Evolutionary conservation across 345 rosid genomes (phyloP).

Genomic region (Tarenaya hassleriana): DNA sequence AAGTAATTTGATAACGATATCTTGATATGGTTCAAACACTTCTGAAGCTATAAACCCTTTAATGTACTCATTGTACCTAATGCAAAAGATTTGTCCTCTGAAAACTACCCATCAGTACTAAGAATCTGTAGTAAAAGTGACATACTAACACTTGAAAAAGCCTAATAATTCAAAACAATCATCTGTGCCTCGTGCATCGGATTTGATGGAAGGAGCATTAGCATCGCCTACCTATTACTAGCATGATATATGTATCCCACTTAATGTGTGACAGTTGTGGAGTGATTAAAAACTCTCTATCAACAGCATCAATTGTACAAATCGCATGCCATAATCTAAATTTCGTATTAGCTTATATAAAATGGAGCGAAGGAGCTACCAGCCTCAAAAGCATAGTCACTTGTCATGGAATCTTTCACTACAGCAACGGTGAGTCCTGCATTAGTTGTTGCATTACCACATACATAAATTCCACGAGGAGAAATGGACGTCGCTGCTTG

Average conservation of each 20-base stretch:
- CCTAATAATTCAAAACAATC: neutral
- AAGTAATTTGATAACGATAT: constrained; percentile 11
- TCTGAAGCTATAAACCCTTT: constrained; percentile 17
- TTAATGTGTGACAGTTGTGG: too few relatives aligned
- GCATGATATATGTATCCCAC: too few relatives aligned
- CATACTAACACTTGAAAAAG: neutral
- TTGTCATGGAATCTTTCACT: constrained; percentile 82
- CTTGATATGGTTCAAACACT: constrained; percentile 12
- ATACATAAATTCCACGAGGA: constrained; percentile 95
- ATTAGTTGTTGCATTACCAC: constrained; percentile 89
- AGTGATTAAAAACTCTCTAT: constrained; percentile 1
- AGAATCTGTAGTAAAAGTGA: constrained; percentile 9
- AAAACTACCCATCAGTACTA: constrained; percentile 15
- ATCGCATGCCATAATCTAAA: constrained; percentile 17
- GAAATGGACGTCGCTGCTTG: constrained; percentile 96
- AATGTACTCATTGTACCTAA: constrained; percentile 9
- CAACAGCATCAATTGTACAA: constrained; percentile 14
- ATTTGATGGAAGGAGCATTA: neutral
- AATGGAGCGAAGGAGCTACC: constrained; percentile 44
- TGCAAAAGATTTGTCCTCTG: constrained; percentile 2
- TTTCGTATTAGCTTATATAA: constrained; percentile 10
- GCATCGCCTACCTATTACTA: constrained; percentile 4
- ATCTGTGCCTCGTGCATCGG: constrained; percentile 12
- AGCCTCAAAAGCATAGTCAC: constrained; percentile 96
- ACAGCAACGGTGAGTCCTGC: constrained; percentile 98